Evolutionary conservation across 257 asterid genomes (phyloP), one percentile per base, ranked within the genome.

Genomic region (Jaltomata sinuosa): DNA sequence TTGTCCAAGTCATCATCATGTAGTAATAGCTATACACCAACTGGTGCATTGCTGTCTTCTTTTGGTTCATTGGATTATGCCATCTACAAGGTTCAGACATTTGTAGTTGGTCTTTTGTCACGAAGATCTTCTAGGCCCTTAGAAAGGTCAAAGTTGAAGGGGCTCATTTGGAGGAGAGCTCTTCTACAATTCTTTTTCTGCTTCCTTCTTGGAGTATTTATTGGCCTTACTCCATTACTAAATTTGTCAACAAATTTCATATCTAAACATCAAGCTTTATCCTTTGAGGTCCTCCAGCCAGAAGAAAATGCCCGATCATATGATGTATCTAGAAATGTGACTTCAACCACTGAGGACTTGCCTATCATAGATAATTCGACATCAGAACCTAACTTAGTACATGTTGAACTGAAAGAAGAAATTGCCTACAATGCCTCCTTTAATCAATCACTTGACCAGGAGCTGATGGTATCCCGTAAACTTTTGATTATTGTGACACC

Each of bases 401-500:
- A 67, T 78, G 64, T 81, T 65, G 89, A 89, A 45, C 83, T 71
- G 31, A 64, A 52, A 14, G 82, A 81, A 31, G 91, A 84, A 42
- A 54, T 14, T 18, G 18, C 83, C n/a, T 31, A 59, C 64, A 50
- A 54, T 67, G 71, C 50, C 40, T 78, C 49, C 53, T 65, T 67
- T 6, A 84, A 84, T 82, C 87, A 88, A 76, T 85, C 88, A 15
- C 29, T 83, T 50, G 85, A 53, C 83, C 79, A 80, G 83, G 87
- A 85, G 49, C 21, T 84, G 7, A 78, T 64, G 85, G 76, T 72
- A n/a, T 81, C 80, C 79, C 69, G 85, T 81, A 93, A 93, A 84
- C 94, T 93, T 88, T 88, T 94, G 90, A 92, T 94, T 55, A 74
- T 92, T 83, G 95, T 93, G 87, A 94, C 97, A 9, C 92, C 95